Percentiles rank a stretch among this genome's conserved stretches.
Conservation (phyloP, 805 yeast species). For the Isabelozyma heimii region DNA sequence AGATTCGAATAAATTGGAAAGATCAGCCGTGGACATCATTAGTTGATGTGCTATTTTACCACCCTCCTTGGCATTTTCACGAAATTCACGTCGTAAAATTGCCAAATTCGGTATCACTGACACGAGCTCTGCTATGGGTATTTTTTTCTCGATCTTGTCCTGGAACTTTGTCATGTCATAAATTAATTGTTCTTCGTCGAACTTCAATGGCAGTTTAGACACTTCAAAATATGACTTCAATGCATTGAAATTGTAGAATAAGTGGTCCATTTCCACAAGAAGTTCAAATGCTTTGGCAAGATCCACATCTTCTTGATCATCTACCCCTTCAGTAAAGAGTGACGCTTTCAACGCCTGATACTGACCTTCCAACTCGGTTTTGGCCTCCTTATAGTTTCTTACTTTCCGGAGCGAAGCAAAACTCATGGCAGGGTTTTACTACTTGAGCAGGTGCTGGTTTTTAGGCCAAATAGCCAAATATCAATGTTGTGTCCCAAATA, state of each 20-base stretch:
- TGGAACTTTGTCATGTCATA: conserved; percentile 13
- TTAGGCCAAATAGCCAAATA: too few relatives aligned
- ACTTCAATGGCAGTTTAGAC: conserved; percentile 8
- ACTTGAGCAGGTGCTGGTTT: too few relatives aligned
- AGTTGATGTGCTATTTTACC: conserved; percentile 20
- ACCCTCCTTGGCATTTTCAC: conserved; percentile 30
- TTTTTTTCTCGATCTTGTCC: conserved; percentile 15
- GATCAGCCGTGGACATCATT: conserved; percentile 1
- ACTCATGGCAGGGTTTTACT: not conserved
- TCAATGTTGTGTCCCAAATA: too few relatives aligned
- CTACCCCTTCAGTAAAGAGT: conserved; percentile 4
- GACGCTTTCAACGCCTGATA: conserved; percentile 11
- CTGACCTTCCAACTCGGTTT: conserved; percentile 8
- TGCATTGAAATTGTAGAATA: conserved; percentile 22
- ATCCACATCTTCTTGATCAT: conserved; percentile 7
- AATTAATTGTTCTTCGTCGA: conserved; percentile 8
- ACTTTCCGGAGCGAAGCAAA: conserved; percentile 10
- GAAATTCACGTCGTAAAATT: conserved; percentile 24
- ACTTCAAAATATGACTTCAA: conserved; percentile 21
- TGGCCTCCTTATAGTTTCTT: conserved; percentile 14
- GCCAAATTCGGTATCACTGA: conserved; percentile 18
- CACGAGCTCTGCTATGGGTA: conserved; percentile 20
- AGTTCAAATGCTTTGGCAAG: not conserved
- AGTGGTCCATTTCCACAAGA: conserved; percentile 23
- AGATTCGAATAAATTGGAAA: not conserved